Conservation (phyloP, 768 basidiomycete genomes). For the Panaeolus papilionaceus region DNA sequence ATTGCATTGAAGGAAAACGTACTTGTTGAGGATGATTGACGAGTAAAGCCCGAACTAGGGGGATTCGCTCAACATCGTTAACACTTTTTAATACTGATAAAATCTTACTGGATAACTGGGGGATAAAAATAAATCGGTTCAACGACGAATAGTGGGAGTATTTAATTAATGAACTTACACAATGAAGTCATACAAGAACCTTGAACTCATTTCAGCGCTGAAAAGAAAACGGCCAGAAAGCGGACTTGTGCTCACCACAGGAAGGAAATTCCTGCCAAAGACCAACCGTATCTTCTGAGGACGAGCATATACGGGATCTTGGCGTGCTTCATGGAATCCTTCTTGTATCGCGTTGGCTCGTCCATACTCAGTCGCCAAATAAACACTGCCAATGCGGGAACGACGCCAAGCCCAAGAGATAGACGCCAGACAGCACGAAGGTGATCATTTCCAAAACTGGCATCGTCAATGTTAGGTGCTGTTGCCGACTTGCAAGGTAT, state of each 20-base stretch:
- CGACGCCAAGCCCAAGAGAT: slow-evolving; percentile 81
- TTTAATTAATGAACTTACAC: slow-evolving; percentile 48
- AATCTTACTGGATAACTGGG: slow-evolving; percentile 66
- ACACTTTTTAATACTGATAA: not conserved
- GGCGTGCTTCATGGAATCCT: slow-evolving; percentile 79
- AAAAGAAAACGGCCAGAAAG: slow-evolving; percentile 9
- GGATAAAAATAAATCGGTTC: slow-evolving; percentile 3
- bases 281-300: slow-evolving; percentile 79
- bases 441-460: slow-evolving; percentile 78
- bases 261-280: slow-evolving; percentile 74
- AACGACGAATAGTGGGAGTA: not conserved
- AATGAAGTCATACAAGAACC: slow-evolving; percentile 83
- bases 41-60: slow-evolving; percentile 81
- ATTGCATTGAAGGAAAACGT: slow-evolving; percentile 22
- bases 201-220: not conserved
- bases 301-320: slow-evolving; percentile 80
- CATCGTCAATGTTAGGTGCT: slow-evolving; percentile 12
- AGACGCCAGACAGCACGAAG: slow-evolving; percentile 88
- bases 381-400: slow-evolving; percentile 84
- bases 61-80: slow-evolving; percentile 1
- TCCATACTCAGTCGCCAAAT: slow-evolving; percentile 88
- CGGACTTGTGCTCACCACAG: slow-evolving; percentile 49
- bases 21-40: slow-evolving; percentile 75
- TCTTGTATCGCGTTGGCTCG: slow-evolving; percentile 76
- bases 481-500: slow-evolving; percentile 5